Conservation (phyloP, 2,329 filamentous ascomycete genomes). For the Trichoderma asperellum region DNA sequence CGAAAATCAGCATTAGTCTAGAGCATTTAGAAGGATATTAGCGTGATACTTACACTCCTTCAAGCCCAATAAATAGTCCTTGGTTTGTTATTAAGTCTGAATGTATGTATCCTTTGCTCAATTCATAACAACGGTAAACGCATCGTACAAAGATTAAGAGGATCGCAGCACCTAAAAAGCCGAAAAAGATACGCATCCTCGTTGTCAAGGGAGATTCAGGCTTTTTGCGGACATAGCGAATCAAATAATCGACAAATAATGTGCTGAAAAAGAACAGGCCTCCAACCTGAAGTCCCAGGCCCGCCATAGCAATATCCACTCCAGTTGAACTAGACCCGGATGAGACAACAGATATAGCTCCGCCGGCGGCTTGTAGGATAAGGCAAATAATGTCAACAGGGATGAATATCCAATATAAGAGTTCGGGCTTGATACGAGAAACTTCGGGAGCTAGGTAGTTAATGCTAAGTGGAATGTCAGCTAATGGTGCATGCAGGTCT, state of each 20-base stretch:
- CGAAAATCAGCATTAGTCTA: conserved; percentile 24
- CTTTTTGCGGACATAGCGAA: conserved; percentile 42
- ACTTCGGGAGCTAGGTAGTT: conserved; percentile 45
- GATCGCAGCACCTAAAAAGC: conserved; percentile 57
- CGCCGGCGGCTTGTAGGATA: conserved; percentile 59
- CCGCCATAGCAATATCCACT: conserved; percentile 48
- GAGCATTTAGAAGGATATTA: rapidly evolving
- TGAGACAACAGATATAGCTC: conserved; percentile 53
- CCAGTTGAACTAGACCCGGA: conserved; percentile 50
- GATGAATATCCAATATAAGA: conserved; percentile 53
- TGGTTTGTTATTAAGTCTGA: conserved; percentile 58
- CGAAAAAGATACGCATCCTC: conserved; percentile 51
- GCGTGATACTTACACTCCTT: conserved; percentile 49
- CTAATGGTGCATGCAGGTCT: neutral
- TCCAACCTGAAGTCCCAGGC: conserved; percentile 62
- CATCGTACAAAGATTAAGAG: conserved; percentile 64
- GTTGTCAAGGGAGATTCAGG: conserved; percentile 30
- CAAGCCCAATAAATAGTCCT: conserved; percentile 56
- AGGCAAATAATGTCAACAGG: conserved; percentile 60
- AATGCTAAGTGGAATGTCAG: conserved; percentile 39
- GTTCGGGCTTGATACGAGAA: conserved; percentile 47
- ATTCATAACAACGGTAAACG: conserved; percentile 66
- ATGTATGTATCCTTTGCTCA: conserved; percentile 61
- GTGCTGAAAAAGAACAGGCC: conserved; percentile 57
- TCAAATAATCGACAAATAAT: conserved; percentile 53